Evolutionary conservation across 2,329 filamentous ascomycete species (phyloP), one percentile per base, ranked within the genome.

Genomic region (Arthrinium puccinioides): DNA sequence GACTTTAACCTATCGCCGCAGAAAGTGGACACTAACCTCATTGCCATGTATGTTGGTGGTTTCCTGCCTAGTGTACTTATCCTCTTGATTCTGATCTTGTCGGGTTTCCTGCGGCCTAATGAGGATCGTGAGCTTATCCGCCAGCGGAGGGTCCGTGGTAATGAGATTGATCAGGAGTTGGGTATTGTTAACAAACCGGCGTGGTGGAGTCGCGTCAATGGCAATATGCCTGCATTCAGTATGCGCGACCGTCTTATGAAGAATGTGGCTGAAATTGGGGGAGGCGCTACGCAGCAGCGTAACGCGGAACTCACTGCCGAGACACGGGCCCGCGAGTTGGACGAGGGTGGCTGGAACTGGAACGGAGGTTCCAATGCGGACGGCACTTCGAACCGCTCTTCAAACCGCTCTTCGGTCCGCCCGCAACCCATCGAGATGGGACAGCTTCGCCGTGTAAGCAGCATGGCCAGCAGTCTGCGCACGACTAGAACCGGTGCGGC

Each of bases 71-170:
- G 68, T 2, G 59, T 82, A 2, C 55, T 80, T 13, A 75, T 84
- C 33, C 45, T 84, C 29, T 47, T 69, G 16, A 57, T 76, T 25
- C 71, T 80, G 43, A 56, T 67, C 41, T 38, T 67, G 5, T 70
- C 70, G 26, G 84, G 82, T 10, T 77, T 74, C 48, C 44, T 71
- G n/a, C 72, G 75, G 21, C 71, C 76, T 15, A 88, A 88, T 47
- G 83, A 88, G 57, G 84, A 88, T 52, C 69, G 67, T 39, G 68
- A 79, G 36, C 67, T 87, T n/a, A 72, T 83, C 23, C 64, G 70
- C 21, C 79, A 84, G 56, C 71, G 83, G 34, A 69, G 73, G 4
- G 57, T 66, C 23, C 72, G 80, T 8, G 78, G 75, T 6, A 62
- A 64, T 4, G 58, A 64, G 18, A 57, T 72, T 14, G 77, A 86